These are phyloP conservation scores for Pichia sp. DNA, from an alignment of 1,139 yeast genomes.

Conservation along the genomic window DNA sequence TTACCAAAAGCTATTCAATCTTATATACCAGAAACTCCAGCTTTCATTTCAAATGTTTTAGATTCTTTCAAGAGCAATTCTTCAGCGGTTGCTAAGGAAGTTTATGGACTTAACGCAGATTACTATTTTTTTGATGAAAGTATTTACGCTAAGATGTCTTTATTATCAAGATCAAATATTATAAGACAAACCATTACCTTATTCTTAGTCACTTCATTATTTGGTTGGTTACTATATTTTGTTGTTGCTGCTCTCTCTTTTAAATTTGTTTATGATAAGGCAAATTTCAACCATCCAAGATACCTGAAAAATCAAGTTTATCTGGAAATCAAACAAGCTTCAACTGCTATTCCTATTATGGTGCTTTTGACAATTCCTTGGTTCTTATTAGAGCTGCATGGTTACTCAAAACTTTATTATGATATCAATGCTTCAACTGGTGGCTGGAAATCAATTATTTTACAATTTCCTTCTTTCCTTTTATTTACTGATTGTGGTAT, in stretches of 20 bases:
- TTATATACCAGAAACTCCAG: slow-evolving; percentile 33
- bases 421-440: slow-evolving; percentile 55
- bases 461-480: slow-evolving; percentile 71
- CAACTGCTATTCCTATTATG: slow-evolving; percentile 82
- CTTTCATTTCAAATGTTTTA: slow-evolving; percentile 26
- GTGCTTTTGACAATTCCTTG: slow-evolving; percentile 82
- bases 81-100: slow-evolving; percentile 7
- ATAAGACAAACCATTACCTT: slow-evolving; percentile 66
- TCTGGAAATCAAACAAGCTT: slow-evolving; percentile 73
- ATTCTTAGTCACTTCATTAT: slow-evolving; percentile 64
- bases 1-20: slow-evolving; percentile 43
- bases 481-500: slow-evolving; percentile 92
- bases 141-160: slow-evolving; percentile 50
- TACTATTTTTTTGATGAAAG: slow-evolving; percentile 46
- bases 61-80: slow-evolving; percentile 21
- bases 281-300: slow-evolving; percentile 91
- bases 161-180: slow-evolving; percentile 63
- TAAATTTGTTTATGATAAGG: slow-evolving; percentile 71
- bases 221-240: slow-evolving; percentile 79
- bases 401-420: slow-evolving; percentile 74
- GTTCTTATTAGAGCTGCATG: slow-evolving; percentile 76
- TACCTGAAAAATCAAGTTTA: slow-evolving; percentile 88
- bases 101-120: slow-evolving; percentile 39
- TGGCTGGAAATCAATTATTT: slow-evolving; percentile 58
- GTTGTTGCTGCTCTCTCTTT: slow-evolving; percentile 72